phyloP scores from a whole-genome alignment of 1,284 basidiomycete species.

The Xerocomus nothofagi region DNA sequence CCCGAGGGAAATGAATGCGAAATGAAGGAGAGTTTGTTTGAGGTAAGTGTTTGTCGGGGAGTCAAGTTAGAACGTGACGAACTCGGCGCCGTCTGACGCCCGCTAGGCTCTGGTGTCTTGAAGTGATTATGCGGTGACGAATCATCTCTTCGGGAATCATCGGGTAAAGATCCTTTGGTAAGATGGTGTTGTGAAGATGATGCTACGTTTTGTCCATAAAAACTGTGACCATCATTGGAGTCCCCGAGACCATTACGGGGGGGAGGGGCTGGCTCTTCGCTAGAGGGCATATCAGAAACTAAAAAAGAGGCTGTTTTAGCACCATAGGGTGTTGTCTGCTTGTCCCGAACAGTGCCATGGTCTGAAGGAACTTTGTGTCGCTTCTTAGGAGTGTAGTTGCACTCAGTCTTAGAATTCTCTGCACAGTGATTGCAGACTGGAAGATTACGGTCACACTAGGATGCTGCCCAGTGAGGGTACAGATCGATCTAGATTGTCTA shows the following conservation, averaged over 20 bases:
- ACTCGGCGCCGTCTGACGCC: slow-evolving; percentile 16
- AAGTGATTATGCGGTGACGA: slow-evolving; percentile 16
- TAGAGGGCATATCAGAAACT: slow-evolving; percentile 43
- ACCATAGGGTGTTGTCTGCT: slow-evolving; percentile 41
- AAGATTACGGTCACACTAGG: slow-evolving; percentile 65
- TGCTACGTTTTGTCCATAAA: slow-evolving; percentile 40
- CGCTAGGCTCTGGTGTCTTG: slow-evolving; percentile 29
- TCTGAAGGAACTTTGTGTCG: slow-evolving; percentile 56
- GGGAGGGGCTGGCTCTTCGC: slow-evolving; percentile 26
- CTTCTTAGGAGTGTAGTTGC: slow-evolving; percentile 70
- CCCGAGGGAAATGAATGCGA: slow-evolving; percentile 37
- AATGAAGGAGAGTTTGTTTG: slow-evolving; percentile 36
- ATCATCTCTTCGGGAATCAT: slow-evolving; percentile 23
- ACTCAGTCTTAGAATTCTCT: slow-evolving; percentile 50
- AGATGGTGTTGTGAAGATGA: slow-evolving; percentile 31
- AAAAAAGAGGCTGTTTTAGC: slow-evolving; percentile 53
- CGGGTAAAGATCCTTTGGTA: slow-evolving; percentile 25
- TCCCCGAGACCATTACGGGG: slow-evolving; percentile 26
- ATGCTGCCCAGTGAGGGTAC: slow-evolving; percentile 5
- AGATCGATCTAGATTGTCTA: slow-evolving; percentile 2
- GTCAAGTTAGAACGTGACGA: slow-evolving; percentile 20
- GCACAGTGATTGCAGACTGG: slow-evolving; percentile 67
- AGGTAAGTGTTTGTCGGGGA: slow-evolving; percentile 24
- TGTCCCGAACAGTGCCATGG: slow-evolving; percentile 39
- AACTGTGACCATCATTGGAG: slow-evolving; percentile 35